Base-by-base conservation (phyloP, 1,284 basidiomycete genomes). In the Takashimella tepidaria region DNA sequence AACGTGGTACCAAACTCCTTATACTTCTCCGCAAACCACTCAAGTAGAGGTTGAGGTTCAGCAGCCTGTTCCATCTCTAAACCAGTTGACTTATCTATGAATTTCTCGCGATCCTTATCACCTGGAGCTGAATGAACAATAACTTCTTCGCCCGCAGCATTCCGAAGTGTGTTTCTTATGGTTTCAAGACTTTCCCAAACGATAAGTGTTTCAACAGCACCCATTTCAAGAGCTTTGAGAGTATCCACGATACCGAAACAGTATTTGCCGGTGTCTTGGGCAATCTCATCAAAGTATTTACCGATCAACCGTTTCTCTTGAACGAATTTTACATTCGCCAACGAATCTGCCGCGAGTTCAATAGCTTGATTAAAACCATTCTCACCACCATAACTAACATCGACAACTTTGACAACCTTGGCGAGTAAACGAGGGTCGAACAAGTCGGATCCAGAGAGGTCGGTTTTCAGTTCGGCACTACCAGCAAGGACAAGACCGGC, bases 291-390 rank as follows among this genome's bases (percentile, higher is more conserved):
- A 76, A 99, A 98, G 81, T 98, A 98, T 74, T 84, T 91, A 73
- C 98, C 93, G 66, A 97, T 96, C 44, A 97, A 84, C 74, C 82
- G 88, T 82, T 98, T 98, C 81, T 99, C 95, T 77, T 98, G 95
- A 16, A 99, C 92, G 66, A 99, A 98, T 76, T 98, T 98, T 80
- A 99, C 96, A 74, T 98, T 98, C 44, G 89, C 86, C 23, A 99
- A 83, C 5, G 92, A 90, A 76, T 98, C 95, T 2, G 91, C 88
- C 0, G 95, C 89, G 47, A 98, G 83, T 74, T 98, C 95, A 64
- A 99, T 98, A 10, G 95, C 95, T 88, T 96, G 74, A 75, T 98
- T 98, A 80, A 98, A 98, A 19, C 96, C 95, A 73, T 98, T 98
- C 78, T 98, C 95, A 51, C 96, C 95, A 50, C 96, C 96, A 70